Evolutionary conservation across 1,284 basidiomycete genomes (phyloP), one percentile per base, ranked within the genome.

Genomic region (Phlebopus sp.): DNA sequence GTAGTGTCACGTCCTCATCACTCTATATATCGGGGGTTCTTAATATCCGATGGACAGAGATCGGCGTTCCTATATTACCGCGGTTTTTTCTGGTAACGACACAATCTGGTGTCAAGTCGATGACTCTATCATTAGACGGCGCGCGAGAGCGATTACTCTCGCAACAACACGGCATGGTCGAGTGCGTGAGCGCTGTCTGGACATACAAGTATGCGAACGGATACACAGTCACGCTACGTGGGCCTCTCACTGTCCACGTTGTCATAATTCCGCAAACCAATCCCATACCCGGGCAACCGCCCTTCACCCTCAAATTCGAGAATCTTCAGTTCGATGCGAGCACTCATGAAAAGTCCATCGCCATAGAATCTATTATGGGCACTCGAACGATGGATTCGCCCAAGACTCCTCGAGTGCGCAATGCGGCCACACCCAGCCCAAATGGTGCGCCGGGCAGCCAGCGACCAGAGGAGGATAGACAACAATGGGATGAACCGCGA

Each of bases 11-110:
- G 18, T 23, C 31, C 37, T 17, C 30, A 34, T 32, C 46, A 30
- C 44, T 37, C n/a, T 1, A 29, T 44, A 15, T 36, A 37, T 27
- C 30, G 34, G 50, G 41, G 50, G 41, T 52, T 42, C 37, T 55
- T 50, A 51, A 50, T 55, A 50, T 41, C 47, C 44, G 44, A 48
- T 34, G 45, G 21, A 31, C 62, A 90, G 88, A 89, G 68, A 86
- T 90, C 51, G 80, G 79, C 41, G 76, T 81, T 38, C 81, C 83
- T 19, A 86, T 90, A 49, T 70, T 90, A 27, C 82, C 87, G n/a
- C 81, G 86, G 31, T 89, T 90, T 67, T 88, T 90, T 69, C 76
- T 88, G 25, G 84, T 88, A 19, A 89, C 86, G 0, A 82, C 81
- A 3, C 84, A 88, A 60, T 87, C 88, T 4, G 88, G 88, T 15